Percentiles rank a stretch among this genome's conserved stretches.
phyloP scores from a whole-genome alignment of 2,329 filamentous ascomycete genomes.

The Botrytis sinoallii region DNA sequence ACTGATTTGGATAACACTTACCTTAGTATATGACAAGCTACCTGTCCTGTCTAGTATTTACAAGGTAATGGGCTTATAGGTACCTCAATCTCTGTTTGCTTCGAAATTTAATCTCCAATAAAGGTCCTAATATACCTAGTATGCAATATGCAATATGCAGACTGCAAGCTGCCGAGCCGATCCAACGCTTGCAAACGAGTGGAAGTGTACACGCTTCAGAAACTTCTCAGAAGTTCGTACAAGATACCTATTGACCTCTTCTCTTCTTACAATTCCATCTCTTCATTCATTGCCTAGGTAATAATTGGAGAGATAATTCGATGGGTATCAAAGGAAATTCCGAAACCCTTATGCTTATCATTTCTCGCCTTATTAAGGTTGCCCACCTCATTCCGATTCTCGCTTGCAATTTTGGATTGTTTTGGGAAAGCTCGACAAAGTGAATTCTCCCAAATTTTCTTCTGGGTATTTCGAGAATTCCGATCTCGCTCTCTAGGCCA shows the following conservation, averaged over 20 bases:
- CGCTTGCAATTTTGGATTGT: neutral
- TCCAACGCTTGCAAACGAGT: neutral
- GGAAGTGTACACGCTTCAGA: neutral
- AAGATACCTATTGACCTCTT: neutral
- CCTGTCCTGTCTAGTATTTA: neutral
- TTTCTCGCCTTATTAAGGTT: neutral
- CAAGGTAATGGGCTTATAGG: neutral
- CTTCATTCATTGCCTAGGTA: neutral
- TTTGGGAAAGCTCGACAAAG: neutral
- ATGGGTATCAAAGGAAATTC: neutral
- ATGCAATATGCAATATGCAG: neutral
- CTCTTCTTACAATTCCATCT: neutral
- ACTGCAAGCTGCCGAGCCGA: neutral
- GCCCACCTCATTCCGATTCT: neutral
- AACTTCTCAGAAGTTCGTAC: neutral
- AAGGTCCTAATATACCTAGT: neutral
- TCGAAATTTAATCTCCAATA: neutral
- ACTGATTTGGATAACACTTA: neutral
- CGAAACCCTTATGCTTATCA: neutral
- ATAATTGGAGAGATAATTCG: too few species aligned
- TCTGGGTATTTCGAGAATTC: neutral
- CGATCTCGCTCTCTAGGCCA: neutral
- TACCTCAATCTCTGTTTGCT: neutral
- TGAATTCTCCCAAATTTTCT: neutral
- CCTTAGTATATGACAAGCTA: too few species aligned